Conservation (phyloP, 2,329 filamentous ascomycete genomes). For the Pseudogymnoascus sp. region DNA sequence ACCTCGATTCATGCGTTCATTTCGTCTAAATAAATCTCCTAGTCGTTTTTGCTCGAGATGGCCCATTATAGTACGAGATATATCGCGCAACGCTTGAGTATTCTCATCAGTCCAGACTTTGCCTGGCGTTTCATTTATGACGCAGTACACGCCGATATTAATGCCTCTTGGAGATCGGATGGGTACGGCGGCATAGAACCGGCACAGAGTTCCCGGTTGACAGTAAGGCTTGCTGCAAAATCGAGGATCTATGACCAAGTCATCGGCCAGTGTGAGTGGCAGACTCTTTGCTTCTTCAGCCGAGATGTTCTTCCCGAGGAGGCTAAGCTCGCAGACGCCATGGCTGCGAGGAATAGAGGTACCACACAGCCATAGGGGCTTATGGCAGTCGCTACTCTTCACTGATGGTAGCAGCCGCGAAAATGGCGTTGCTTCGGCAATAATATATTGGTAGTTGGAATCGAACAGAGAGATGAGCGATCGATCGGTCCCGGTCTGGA, state of each 20-base stretch:
- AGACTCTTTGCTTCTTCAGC: background rate
- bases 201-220: constrained; percentile 12
- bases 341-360: constrained; percentile 4
- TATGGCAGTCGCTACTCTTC: background rate
- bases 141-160: constrained; percentile 23
- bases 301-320: background rate
- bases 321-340: background rate
- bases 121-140: constrained; percentile 30
- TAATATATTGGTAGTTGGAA: background rate
- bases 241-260: background rate
- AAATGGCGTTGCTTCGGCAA: background rate
- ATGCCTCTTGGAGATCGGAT: constrained; percentile 22
- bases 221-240: constrained; percentile 5
- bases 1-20: constrained; percentile 46
- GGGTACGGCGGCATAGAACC: constrained; percentile 24
- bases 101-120: background rate
- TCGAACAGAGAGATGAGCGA: constrained; percentile 6
- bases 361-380: background rate
- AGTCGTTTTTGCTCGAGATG: constrained; percentile 51
- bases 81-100: constrained; percentile 29
- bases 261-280: background rate
- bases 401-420: background rate
- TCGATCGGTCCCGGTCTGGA: constrained; percentile 2
- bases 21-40: constrained; percentile 44
- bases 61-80: constrained; percentile 49